These are phyloP conservation scores for Sarocladium kiliense DNA, from an alignment of 2,329 filamentous ascomycete species.

Conservation along the genomic window DNA sequence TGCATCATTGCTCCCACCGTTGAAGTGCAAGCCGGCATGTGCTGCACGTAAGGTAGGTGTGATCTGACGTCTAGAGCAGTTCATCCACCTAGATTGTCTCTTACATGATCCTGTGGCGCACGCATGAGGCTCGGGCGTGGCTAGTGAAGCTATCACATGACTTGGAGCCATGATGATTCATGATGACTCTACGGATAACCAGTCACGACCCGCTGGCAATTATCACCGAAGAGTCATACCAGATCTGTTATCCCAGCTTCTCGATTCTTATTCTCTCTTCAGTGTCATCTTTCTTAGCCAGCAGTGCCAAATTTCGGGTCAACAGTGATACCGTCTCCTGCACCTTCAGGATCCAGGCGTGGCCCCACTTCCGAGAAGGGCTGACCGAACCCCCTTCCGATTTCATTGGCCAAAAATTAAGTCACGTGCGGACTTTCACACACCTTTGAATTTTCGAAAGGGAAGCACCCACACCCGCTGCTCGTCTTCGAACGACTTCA, in stretches of 20 bases:
- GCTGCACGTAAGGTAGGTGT: too few relatives aligned
- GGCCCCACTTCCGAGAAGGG: conserved; percentile 6
- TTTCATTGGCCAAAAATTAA: neutral
- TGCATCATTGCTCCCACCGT: neutral
- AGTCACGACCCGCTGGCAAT: neutral
- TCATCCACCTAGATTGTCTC: neutral
- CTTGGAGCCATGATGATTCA: conserved; percentile 3
- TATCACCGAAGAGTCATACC: neutral
- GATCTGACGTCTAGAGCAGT: too few relatives aligned
- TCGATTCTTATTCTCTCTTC: neutral
- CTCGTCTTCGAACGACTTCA: conserved; percentile 21
- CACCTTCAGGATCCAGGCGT: neutral
- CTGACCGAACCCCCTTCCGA: conserved; percentile 1
- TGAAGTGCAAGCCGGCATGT: too few relatives aligned
- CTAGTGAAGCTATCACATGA: conserved; percentile 6
- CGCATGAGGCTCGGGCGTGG: neutral
- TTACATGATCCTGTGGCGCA: neutral
- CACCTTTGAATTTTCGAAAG: conserved; percentile 8
- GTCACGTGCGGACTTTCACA: neutral
- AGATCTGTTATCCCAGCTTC: neutral
- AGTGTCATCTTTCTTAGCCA: neutral
- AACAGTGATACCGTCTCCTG: neutral
- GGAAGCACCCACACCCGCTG: neutral
- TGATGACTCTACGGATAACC: neutral
- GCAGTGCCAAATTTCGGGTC: neutral